Evolutionary conservation across 805 yeast species (phyloP), one percentile per base, ranked within the genome.

Genomic region (Hanseniaspora guilliermondii): DNA sequence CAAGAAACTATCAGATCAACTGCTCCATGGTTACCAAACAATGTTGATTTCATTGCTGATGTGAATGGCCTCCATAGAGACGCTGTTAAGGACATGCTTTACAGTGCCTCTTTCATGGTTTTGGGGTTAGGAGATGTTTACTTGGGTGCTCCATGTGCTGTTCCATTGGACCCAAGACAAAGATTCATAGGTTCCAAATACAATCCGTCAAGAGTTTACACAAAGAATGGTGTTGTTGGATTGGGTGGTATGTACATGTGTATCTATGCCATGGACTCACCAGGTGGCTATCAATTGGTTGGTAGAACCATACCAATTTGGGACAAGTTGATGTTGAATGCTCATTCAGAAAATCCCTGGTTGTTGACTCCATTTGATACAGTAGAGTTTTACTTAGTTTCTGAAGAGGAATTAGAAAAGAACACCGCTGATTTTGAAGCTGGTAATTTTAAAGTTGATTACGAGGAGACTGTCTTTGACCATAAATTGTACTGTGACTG

Each of bases 181-280:
- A 78, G 97, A 63, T 76, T 88, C 57, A 72, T 91, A 56, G 98
- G 97, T 39, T 77, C 96, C 32, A 91, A 91, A 70, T 93, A 91
- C 72, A 91, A 91, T 66, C 98, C 98, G 39, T 85, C 96, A 14
- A 79, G 98, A 74, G 87, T 97, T 1, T 89, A 76, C 73, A 91
- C 98, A 2, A 96, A 96, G 39, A 87, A 87, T 65, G 98, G 98
- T 61, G 85, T 93, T 37, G 97, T 91, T 58, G 98, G 98, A 64
- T 83, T 93, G 66, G 98, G 98, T 59, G 97, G 98, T 62, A 87
- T 85, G 86, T 93, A 88, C 76, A 89, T 91, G 97, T 91, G 97
- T 73, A 89, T 91, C 62, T 91, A 91, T 70, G 87, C 97, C 33
- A 89, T 91, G 91, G 94, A 87, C 60, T 87, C 96, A 25, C 98